These are phyloP conservation scores for Cucumis sativus DNA, from an alignment of 306 rosid genomes.

Conservation along the genomic window DNA sequence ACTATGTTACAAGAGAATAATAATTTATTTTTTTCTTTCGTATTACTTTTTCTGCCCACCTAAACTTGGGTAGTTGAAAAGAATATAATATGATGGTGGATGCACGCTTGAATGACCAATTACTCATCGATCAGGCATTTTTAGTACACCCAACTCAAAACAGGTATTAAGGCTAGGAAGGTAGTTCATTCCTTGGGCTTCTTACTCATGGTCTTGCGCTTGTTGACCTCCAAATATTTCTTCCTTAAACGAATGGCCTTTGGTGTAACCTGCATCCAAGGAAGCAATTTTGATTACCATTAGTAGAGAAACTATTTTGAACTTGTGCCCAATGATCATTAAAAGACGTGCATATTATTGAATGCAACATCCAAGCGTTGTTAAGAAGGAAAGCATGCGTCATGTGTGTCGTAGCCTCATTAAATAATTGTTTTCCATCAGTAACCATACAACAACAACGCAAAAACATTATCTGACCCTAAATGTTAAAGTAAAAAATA, in stretches of 20 bases:
- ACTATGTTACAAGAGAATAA: not conserved
- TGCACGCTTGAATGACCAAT: not conserved
- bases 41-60: constrained; percentile 3
- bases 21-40: not conserved
- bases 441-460: not conserved
- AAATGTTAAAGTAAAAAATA: not conserved
- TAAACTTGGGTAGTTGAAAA: constrained; percentile 17
- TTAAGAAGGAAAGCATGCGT: not conserved
- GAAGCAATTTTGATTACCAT: not conserved
- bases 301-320: not conserved
- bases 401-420: not conserved
- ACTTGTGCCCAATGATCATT: not conserved
- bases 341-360: not conserved
- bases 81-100: not conserved
- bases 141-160: not conserved
- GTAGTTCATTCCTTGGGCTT: constrained; percentile 52
- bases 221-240: constrained; percentile 78
- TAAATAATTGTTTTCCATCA: not conserved
- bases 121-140: not conserved
- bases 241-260: constrained; percentile 77
- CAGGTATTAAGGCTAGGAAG: not conserved
- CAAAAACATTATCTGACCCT: not conserved
- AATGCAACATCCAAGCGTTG: not conserved
- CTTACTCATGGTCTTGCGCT: constrained; percentile 82
- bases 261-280: constrained; percentile 63